Evolutionary conservation across 1,284 basidiomycete species (phyloP).

Genomic region (Sporisorium graminicola): DNA sequence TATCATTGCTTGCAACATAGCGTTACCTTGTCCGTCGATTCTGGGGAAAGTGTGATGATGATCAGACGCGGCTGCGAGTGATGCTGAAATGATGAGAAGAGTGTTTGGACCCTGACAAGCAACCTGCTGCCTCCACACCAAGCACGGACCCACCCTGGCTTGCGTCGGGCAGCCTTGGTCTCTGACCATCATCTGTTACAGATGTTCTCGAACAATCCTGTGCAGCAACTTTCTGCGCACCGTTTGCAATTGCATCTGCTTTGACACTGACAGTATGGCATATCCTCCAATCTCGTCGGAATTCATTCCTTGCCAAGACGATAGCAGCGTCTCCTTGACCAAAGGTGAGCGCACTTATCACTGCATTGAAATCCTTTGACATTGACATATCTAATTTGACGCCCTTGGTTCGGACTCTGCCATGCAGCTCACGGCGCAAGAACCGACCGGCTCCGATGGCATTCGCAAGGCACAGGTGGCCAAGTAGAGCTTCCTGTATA

Average conservation of each 20-base stretch:
- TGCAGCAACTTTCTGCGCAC: not conserved
- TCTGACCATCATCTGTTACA: not conserved
- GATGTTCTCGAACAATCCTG: not conserved
- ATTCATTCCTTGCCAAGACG: not conserved
- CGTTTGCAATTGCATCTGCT: not conserved
- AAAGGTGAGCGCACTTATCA: not conserved
- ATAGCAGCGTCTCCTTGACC: not conserved
- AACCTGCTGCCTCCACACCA: slow-evolving; percentile 1
- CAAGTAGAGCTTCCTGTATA: slow-evolving; percentile 4
- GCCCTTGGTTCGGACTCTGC: no score
- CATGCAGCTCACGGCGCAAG: slow-evolving; percentile 10
- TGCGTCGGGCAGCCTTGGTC: not conserved
- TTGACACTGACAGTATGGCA: not conserved
- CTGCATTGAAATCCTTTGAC: no score
- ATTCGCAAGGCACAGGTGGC: not conserved
- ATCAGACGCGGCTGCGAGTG: not conserved
- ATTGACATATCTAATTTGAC: not conserved
- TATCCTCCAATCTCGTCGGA: not conserved
- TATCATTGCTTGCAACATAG: not conserved
- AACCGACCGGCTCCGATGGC: slow-evolving; percentile 6
- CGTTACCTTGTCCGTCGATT: not conserved
- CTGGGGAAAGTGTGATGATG: not conserved
- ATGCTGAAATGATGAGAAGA: not conserved
- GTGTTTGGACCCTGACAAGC: slow-evolving; percentile 10
- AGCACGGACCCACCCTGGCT: slow-evolving; percentile 10